Evolutionary conservation across 2,329 filamentous ascomycete genomes (phyloP).

Genomic region (Aspergillus floridensis): DNA sequence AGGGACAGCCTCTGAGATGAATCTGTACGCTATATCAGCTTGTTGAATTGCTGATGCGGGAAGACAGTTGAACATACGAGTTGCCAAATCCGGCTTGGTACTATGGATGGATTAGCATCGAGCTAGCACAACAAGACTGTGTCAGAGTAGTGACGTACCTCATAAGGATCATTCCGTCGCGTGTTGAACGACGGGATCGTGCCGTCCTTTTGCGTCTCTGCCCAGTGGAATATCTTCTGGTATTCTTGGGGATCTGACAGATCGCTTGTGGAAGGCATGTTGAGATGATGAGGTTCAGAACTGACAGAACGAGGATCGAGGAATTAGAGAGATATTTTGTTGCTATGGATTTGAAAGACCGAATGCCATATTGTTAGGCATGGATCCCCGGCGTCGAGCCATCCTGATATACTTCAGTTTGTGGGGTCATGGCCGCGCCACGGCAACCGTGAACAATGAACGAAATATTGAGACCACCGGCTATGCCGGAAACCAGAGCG

Average conservation of each 20-base stretch:
- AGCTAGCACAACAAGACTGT: not conserved
- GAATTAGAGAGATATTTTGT: not conserved
- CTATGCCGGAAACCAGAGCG: not conserved
- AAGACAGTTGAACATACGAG: slow-evolving; percentile 28
- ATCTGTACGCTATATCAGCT: slow-evolving; percentile 31
- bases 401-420: slow-evolving; percentile 10
- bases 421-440: slow-evolving; percentile 7
- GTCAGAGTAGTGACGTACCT: slow-evolving; percentile 31
- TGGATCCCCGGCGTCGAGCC: not conserved
- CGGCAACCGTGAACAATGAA: not conserved
- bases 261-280: slow-evolving; percentile 26
- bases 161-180: slow-evolving; percentile 55
- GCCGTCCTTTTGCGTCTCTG: slow-evolving; percentile 59
- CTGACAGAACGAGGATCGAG: not conserved
- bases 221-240: slow-evolving; percentile 57
- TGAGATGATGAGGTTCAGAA: slow-evolving; percentile 2
- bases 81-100: slow-evolving; percentile 60
- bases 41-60: slow-evolving; percentile 20
- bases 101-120: slow-evolving; percentile 24
- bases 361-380: not conserved
- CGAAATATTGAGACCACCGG: not conserved
- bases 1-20: slow-evolving; percentile 38
- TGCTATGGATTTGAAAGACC: not conserved
- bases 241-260: slow-evolving; percentile 41
- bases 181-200: slow-evolving; percentile 54